phyloP scores from a whole-genome alignment of 306 rosid genomes.

The Acacia crassicarpa region DNA sequence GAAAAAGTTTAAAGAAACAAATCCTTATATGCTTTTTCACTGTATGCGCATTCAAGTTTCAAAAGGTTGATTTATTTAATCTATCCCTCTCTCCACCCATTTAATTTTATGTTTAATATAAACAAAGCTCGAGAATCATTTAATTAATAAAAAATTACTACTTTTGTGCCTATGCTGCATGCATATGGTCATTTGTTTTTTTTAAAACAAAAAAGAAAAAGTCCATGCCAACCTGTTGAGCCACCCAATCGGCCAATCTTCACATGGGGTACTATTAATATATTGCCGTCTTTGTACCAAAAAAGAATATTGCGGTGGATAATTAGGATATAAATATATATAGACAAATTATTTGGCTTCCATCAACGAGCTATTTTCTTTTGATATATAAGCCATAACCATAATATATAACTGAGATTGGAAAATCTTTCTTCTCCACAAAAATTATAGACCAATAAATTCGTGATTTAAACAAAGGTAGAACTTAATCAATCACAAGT shows the following conservation, averaged over 20 bases:
- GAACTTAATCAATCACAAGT: neutral
- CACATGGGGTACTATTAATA: neutral
- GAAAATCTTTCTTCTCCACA: neutral
- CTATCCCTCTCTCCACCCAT: neutral
- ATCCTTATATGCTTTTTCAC: neutral
- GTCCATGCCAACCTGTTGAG: conserved; percentile 27
- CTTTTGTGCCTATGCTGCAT: neutral
- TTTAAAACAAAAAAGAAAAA: no score
- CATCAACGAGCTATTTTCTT: neutral
- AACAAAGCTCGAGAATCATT: neutral
- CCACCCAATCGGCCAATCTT: conserved; percentile 3
- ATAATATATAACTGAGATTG: conserved; percentile 19
- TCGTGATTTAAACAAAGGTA: neutral
- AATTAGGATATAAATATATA: neutral
- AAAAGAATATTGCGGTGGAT: neutral
- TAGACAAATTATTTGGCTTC: neutral
- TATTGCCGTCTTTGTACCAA: neutral
- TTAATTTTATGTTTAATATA: neutral
- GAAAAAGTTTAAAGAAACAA: no score
- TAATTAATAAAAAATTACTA: neutral
- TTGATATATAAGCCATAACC: neutral
- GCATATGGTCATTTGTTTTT: conserved; percentile 18
- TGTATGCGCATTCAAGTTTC: neutral
- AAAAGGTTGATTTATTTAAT: neutral
- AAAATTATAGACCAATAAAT: neutral